Base-by-base conservation (phyloP, 805 yeast species). In the Soucietia sequanensis region DNA sequence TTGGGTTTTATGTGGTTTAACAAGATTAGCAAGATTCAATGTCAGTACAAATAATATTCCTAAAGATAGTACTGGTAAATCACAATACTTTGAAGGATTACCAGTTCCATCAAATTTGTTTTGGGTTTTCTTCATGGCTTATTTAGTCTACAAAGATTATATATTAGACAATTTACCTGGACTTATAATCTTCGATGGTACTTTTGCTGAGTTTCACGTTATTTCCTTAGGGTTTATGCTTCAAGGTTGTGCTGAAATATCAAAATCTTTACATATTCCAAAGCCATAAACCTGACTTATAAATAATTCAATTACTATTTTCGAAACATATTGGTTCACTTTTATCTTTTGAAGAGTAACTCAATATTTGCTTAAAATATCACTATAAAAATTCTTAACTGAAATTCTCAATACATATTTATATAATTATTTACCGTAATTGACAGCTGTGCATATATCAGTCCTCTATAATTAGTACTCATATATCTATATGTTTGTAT, bases 21-120 rank as follows among this genome's bases (percentile, higher is more conserved):
- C 95, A 11, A 79, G 99, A 61, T 74, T 93, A 48, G 99, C 99
- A 6, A 76, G 99, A 57, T 93, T 89, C 65, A 93, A 93, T 53
- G 95, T 93, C 34, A 87, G 97, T 1, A 95, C 93, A 5, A 83
- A 90, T 31, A 85, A 87, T 42, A 76, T 93, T 38, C 98, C 99
- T 33, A 91, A 91, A 64, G 97, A 90, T 58, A 67, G 75, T 35
- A 60, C 74, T 13, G 99, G 99, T 13, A 90, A 90, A 65, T 78
- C 93, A 22, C 81, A 84, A 56, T 91, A 80, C 65, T 93, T 93
- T 60, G 99, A 93, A 68, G 99, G 99, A 3, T 76, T 93, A 34
- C 99, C 99, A 8, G 89, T 93, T 46, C 99, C 99, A 37, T 80
- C 95, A 2, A 81, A 95, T 24, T 69, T 93, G 46, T 65, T 75